Evolutionary conservation across 345 rosid species (phyloP).

Genomic region (Heritiera littoralis): DNA sequence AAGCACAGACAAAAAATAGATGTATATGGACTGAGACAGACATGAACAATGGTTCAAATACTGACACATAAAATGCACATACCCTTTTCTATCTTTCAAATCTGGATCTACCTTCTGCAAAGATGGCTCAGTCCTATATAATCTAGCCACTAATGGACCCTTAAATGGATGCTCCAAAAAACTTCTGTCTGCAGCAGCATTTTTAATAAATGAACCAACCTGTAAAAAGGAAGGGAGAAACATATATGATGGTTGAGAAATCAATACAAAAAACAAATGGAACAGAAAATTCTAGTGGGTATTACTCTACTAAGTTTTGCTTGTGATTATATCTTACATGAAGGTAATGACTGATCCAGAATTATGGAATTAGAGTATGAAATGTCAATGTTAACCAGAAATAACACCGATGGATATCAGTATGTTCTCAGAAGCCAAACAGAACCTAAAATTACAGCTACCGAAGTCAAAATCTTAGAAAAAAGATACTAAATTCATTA

Average conservation of each 20-base stretch:
- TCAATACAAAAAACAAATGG: background rate
- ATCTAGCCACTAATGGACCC: constrained; percentile 41
- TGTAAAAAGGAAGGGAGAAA: constrained; percentile 24
- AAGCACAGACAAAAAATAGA: background rate
- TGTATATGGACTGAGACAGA: background rate
- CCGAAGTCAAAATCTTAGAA: too few relatives aligned
- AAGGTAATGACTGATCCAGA: too few relatives aligned
- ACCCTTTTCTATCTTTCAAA: constrained; percentile 40
- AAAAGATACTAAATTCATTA: background rate
- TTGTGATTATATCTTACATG: too few relatives aligned
- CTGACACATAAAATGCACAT: constrained; percentile 16
- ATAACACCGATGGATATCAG: too few relatives aligned
- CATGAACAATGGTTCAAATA: background rate
- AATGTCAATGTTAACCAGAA: too few relatives aligned
- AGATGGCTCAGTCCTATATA: constrained; percentile 55
- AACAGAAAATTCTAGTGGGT: too few relatives aligned
- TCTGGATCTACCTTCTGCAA: constrained; percentile 47
- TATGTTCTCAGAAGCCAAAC: too few relatives aligned
- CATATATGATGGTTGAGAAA: background rate
- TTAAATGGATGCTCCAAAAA: constrained; percentile 33
- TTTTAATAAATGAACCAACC: constrained; percentile 47
- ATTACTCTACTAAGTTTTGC: too few relatives aligned
- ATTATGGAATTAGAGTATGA: too few relatives aligned
- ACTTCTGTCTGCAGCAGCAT: constrained; percentile 39
- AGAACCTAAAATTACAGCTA: too few relatives aligned